Evolutionary conservation across 1,139 yeast species (phyloP), one percentile per base, ranked within the genome.

Genomic region (Candida freyschussii): DNA sequence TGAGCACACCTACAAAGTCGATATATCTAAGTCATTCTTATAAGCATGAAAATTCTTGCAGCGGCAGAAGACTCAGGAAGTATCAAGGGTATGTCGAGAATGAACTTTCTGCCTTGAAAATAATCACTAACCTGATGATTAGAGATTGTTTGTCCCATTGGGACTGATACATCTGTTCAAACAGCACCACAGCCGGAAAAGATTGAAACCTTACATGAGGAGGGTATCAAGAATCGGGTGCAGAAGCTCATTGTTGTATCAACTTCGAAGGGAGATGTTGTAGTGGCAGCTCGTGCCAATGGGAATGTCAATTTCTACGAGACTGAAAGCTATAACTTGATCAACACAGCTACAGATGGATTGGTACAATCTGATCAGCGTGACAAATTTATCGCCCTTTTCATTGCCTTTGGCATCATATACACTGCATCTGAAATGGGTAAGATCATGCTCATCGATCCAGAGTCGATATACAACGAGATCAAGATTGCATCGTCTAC

Each of bases 141-240:
- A 52, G 83, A 78, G 50, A 62, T 79, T 10, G 50, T 64, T 6
- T 79, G 81, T 45, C 52, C 59, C 22, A 62, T 66, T 36, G 86
- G 86, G 0, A 77, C 85, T 0, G 86, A 82, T 47, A 80, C 89
- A 6, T 78, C 89, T 5, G 65, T 66, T 33, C 72, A 75, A 48
- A 71, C 67, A 32, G 78, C 73, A 1, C 52, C 56, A n/a, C 78
- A 74, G 43, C 81, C 83, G 3, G 63, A 61, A 29, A 59, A 69
- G 22, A 56, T 73, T 15, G 64, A 55, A 30, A 59, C 65, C 26
- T 63, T 62, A 34, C 60, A 69, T 30, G 49, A 54, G 7, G 64
- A 63, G 31, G 71, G 64, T 7, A 37, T 55, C 3, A 44, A 44
- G 23, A 45, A 40, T 22, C 41, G 49, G 20, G 45, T 60, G n/a